Evolutionary conservation across 495 filamentous ascomycete genomes (phyloP).

Genomic region (Bombardia bombarda): DNA sequence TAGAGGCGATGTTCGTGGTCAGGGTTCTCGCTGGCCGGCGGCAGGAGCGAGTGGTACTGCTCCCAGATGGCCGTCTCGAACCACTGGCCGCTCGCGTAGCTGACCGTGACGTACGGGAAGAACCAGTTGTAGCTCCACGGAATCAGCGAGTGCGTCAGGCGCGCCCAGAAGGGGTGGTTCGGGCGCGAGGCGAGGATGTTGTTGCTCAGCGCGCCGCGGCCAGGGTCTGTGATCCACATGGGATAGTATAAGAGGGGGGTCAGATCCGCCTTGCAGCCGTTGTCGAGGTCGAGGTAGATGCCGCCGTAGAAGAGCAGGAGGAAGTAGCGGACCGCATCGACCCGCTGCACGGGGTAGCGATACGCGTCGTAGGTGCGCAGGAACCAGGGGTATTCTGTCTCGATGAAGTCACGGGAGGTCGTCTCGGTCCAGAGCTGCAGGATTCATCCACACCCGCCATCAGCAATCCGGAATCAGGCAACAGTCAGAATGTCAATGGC

Average conservation of each 20-base stretch:
- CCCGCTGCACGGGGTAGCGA: constrained; percentile 73
- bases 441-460: neutral
- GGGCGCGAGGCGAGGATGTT: constrained; percentile 79
- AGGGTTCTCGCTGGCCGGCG: constrained; percentile 3
- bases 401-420: constrained; percentile 67
- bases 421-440: constrained; percentile 79
- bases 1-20: constrained; percentile 17
- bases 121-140: constrained; percentile 68
- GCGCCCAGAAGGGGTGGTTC: constrained; percentile 75
- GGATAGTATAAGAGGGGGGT: constrained; percentile 76
- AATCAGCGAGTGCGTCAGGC: constrained; percentile 60
- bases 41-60: constrained; percentile 43
- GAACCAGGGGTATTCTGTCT: constrained; percentile 75
- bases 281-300: constrained; percentile 84
- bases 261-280: constrained; percentile 76
- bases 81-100: constrained; percentile 78
- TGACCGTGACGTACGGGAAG: constrained; percentile 82
- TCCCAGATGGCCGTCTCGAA: constrained; percentile 84
- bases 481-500: neutral
- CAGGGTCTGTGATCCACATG: constrained; percentile 72
- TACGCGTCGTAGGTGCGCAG: constrained; percentile 76
- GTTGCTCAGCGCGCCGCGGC: constrained; percentile 81
- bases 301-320: constrained; percentile 76
- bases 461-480: no score
- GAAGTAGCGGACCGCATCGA: constrained; percentile 84